Evolutionary conservation across 2,329 filamentous ascomycete species (phyloP), one percentile per base, ranked within the genome.

Genomic region (Fusarium udum): DNA sequence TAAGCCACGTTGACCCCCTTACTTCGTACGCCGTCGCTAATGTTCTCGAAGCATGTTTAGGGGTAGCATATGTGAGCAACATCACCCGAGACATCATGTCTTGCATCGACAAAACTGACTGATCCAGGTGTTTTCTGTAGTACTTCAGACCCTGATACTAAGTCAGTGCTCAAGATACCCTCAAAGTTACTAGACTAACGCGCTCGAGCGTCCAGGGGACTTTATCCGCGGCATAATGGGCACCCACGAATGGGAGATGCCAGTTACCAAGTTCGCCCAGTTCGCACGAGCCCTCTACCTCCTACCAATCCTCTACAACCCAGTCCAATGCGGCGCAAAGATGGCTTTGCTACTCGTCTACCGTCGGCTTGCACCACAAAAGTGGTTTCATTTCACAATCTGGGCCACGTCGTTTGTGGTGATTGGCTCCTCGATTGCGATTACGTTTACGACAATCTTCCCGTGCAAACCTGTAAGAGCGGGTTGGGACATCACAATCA

Each of bases 211-310:
- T 37, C 2, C 22, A 73, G 70, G 65, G 24, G 69, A 62, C 34
- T 72, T 73, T 36, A 46, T 40, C 22, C 49, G 39, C 6, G 65
- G 65, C 11, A 43, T 72, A 31, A 73, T 72, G 31, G 70, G 70
- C 7, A 71, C 69, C 10, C 69, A 73, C 32, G 61, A 36, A 5
- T 73, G 70, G 70, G 70, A 73, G 39, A 73, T 73, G 64, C 64
- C 70, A 20, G 46, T 73, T 37, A 58, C 64, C 14, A 66, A 65
- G 8, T 65, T 46, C 31, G 58, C 46, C 28, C 22, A 51, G 15
- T 73, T 64, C 52, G 59, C 59, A 31, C 52, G 56, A 26, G 64
- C 43, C 6, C 20, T 55, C 4, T 65, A 65, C 31, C 52, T 55
- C 16, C 52, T 63, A 12, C 68, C 68, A 36, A 71, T 71, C 43